Base-by-base conservation (phyloP, 805 yeast genomes). In the Candida maesae region DNA sequence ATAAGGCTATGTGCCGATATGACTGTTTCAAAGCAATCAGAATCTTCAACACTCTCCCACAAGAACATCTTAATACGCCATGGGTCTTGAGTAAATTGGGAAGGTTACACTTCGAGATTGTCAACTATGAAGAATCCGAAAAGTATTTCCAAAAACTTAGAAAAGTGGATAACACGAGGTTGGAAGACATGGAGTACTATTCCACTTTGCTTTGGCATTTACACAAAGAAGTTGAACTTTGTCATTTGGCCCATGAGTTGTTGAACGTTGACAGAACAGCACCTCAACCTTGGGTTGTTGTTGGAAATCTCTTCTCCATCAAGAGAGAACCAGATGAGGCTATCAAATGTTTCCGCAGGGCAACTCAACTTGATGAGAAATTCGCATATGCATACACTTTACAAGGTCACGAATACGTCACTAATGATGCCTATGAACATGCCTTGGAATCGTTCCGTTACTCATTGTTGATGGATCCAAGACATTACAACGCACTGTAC, bases 151-250 rank as follows among this genome's bases (percentile, higher is more conserved):
- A 64, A 14, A 71, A 70, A 49, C 68, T 93, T 41, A 71, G 95
- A 39, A 67, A 66, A 40, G 44, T 81, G 19, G 96, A 89, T 63
- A 76, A 91, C 31, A 84, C 90, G 10, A 71, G 98, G 42, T 59
- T 82, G 13, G 80, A 78, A 46, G 98, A 89, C 58, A 87, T 91
- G 93, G 98, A 93, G 56, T 79, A 81, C 52, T 89, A 78, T 57
- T 88, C 96, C 0, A 91, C 98, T 0, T 67, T 89, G 21, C 68
- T 91, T 44, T 91, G 99, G 99, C 98, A 93, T 66, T 64, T 89
- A 36, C 91, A 84, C 41, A 81, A 81, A 54, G 89, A 84, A 35
- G 76, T 78, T 16, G 90, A 82, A 41, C 69, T 93, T 38, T 81
- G 93, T n/a, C 79, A 74, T 53, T 68, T 93, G 42, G 85, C 95